phyloP scores from a whole-genome alignment of 2,329 filamentous ascomycete species.

The Fusarium sp. region DNA sequence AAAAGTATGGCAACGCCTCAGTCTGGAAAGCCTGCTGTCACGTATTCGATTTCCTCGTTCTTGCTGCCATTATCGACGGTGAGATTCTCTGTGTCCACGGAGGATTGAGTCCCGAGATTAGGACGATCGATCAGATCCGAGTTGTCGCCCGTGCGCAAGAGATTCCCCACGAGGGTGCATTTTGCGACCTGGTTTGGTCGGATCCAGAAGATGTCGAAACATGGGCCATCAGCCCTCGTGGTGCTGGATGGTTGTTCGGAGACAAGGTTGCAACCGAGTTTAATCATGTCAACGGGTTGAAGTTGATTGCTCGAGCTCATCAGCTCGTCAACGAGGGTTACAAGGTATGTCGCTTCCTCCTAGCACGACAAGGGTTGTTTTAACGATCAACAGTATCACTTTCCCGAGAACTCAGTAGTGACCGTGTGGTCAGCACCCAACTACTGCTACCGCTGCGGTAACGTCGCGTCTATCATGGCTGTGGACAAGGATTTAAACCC shows the following conservation, averaged over 20 bases:
- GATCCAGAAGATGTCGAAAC: constrained; percentile 98
- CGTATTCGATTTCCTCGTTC: constrained; percentile 97
- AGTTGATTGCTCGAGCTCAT: constrained; percentile 95
- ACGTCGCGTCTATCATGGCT: constrained; percentile 97
- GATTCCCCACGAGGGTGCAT: constrained; percentile 97
- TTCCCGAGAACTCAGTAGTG: constrained; percentile 93
- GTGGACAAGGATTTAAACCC: constrained; percentile 88
- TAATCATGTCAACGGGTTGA: constrained; percentile 95
- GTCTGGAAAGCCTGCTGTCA: constrained; percentile 99
- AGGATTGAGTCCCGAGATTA: constrained; percentile 89
- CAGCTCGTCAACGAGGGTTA: constrained; percentile 99
- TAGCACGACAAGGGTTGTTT: constrained; percentile 23
- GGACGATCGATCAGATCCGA: constrained; percentile 98
- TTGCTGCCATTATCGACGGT: constrained; percentile 97
- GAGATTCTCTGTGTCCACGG: constrained; percentile 99
- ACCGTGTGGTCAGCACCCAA: constrained; percentile 99
- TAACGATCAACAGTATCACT: constrained; percentile 79
- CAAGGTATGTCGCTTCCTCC: constrained; percentile 72
- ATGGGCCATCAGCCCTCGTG: constrained; percentile 93
- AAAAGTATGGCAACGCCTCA: constrained; percentile 98
- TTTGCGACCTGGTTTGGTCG: constrained; percentile 98
- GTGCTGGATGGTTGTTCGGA: constrained; percentile 98
- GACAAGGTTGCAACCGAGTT: constrained; percentile 98
- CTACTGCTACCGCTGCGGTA: constrained; percentile 95
- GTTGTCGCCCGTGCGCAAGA: constrained; percentile 98